Percentiles rank a stretch among this genome's conserved stretches.
phyloP scores from a whole-genome alignment of 1,284 basidiomycete species.

The Pisolithus thermaeus region DNA sequence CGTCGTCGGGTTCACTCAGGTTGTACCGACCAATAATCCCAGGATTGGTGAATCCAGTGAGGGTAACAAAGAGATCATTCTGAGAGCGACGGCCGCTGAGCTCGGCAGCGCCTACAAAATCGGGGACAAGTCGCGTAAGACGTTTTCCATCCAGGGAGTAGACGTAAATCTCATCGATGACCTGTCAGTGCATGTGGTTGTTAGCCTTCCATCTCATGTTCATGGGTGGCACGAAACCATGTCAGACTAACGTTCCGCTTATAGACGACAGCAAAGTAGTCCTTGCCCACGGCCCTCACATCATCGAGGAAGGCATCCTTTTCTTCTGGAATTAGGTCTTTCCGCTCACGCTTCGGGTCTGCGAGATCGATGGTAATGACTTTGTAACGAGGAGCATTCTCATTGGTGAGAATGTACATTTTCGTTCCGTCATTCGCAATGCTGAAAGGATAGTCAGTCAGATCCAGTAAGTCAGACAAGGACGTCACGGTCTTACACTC shows the following conservation, averaged over 20 bases:
- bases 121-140: conserved; percentile 53
- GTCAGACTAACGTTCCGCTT: conserved; percentile 58
- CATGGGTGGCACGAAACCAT: not conserved
- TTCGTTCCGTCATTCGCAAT: conserved; percentile 62
- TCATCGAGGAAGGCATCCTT: conserved; percentile 55
- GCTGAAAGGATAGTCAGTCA: conserved; percentile 29
- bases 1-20: conserved; percentile 41
- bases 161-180: conserved; percentile 80
- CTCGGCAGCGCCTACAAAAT: conserved; percentile 67
- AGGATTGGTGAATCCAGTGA: conserved; percentile 72
- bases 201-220: not conserved
- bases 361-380: conserved; percentile 63
- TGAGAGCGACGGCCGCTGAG: conserved; percentile 52
- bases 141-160: conserved; percentile 58
- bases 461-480: not conserved
- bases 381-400: conserved; percentile 61
- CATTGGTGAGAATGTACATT: conserved; percentile 64
- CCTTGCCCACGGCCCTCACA: conserved; percentile 47
- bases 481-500: conserved; percentile 40
- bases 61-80: conserved; percentile 62
- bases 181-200: conserved; percentile 34
- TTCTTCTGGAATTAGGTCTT: conserved; percentile 71
- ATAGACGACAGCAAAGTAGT: conserved; percentile 63
- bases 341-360: conserved; percentile 42
- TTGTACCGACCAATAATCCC: conserved; percentile 63